Evolutionary conservation across 306 rosid genomes (phyloP), one percentile per base, ranked within the genome.

Genomic region (Mimosa bimucronata): DNA sequence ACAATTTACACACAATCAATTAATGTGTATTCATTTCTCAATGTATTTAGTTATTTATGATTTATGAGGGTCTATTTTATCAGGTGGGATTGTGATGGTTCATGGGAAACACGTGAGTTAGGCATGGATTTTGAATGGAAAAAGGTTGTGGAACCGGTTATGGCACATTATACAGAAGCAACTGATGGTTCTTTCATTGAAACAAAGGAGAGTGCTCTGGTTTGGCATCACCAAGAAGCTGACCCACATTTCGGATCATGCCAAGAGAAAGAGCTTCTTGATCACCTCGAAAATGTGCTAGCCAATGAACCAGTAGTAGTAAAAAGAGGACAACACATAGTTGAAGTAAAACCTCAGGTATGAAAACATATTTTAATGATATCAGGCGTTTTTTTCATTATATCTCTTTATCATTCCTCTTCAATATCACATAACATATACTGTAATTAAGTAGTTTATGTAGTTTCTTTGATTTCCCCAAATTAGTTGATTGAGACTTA

Each of bases 281-380:
- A 87, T 86, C 94, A 92, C 83, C 84, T 92, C 0, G 97, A 92
- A 79, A 90, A 68, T 80, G 92, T 92, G 72, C 90, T 92, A 45
- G 87, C 94, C 26, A 90, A 92, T 48, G 94, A 92, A 79, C 94
- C 97, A 15, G 94, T 92, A 3, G 90, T 82, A 9, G 97, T 92
- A n/a, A 88, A 79, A 80, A 82, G 91, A 73, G 97, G 97, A 42
- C 91, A 88, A 11, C 87, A 87, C 72, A 92, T 92, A 6, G 92
- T 92, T 46, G 97, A 92, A 88, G 92, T 92, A 23, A 90, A 92
- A 79, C 97, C 92, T 37, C 97, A 88, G 97, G 97, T 90, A 82
- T 66, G 8, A 18, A 50, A 14, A 48, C 7, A 48, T 48, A 48
- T 1, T 48, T n/a, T n/a, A n/a, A n/a, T n/a, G n/a, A n/a, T n/a